Evolutionary conservation across 75 land plant genomes (phyloP).

Genomic region (Larix kaempferi): DNA sequence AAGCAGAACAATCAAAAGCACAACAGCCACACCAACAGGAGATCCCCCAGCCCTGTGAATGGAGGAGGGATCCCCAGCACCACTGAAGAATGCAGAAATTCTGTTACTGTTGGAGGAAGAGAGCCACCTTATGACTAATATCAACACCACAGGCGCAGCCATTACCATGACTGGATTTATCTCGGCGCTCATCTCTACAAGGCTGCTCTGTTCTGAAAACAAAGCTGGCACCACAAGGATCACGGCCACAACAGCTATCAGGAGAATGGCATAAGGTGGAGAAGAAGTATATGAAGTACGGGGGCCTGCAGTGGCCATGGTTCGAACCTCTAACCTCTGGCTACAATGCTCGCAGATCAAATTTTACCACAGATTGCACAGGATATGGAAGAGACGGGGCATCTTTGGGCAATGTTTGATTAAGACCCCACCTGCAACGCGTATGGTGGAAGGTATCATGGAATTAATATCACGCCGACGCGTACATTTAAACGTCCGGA

Average conservation of each 20-base stretch:
- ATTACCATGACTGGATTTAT: background rate
- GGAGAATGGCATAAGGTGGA: background rate
- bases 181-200: background rate
- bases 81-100: background rate
- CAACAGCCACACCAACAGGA: constrained; percentile 2
- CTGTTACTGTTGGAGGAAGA: background rate
- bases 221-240: background rate
- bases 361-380: too few relatives aligned
- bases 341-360: too few relatives aligned
- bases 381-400: too few relatives aligned
- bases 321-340: background rate
- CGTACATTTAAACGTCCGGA: too few relatives aligned
- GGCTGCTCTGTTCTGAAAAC: background rate
- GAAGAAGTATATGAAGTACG: background rate
- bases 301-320: background rate
- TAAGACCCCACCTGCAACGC: too few relatives aligned
- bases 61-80: background rate
- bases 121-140: background rate
- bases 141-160: background rate
- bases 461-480: too few relatives aligned
- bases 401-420: too few relatives aligned
- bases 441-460: too few relatives aligned
- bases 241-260: background rate
- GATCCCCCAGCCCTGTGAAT: background rate
- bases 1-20: constrained; percentile 5